Percentiles rank a stretch among this genome's conserved stretches.
Conservation (phyloP, 2,329 filamentous ascomycete species). For the Davidsoniella eucalypti region DNA sequence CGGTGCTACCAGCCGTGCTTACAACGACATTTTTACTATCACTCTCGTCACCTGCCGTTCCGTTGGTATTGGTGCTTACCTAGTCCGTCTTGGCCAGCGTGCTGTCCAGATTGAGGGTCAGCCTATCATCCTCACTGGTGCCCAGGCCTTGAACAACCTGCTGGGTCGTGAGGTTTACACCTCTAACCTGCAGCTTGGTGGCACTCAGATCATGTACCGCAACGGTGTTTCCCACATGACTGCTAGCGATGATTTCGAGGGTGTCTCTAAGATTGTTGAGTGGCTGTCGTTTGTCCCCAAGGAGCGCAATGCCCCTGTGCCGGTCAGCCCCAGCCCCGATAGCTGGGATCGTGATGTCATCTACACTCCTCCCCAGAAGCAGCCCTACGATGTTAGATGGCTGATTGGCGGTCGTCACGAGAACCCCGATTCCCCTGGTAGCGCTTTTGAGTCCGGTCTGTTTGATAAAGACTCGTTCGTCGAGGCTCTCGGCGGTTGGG, state of each 20-base stretch:
- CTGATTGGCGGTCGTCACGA: constrained; percentile 63
- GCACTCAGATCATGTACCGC: constrained; percentile 99
- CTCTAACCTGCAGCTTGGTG: constrained; percentile 95
- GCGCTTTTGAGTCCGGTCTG: constrained; percentile 63
- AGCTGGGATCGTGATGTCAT: constrained; percentile 84
- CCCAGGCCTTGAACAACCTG: constrained; percentile 93
- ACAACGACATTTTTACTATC: constrained; percentile 97
- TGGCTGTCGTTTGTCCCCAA: constrained; percentile 97
- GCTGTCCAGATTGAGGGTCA: constrained; percentile 98
- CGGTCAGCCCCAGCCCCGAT: constrained; percentile 75
- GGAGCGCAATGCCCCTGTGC: constrained; percentile 81
- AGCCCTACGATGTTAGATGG: constrained; percentile 84
- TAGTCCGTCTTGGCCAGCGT: constrained; percentile 94
- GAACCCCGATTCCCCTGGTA: constrained; percentile 46
- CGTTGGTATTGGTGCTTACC: constrained; percentile 97
- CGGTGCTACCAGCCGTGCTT: constrained; percentile 88
- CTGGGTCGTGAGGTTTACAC: constrained; percentile 97
- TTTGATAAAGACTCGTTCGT: constrained; percentile 97
- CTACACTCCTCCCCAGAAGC: constrained; percentile 67
- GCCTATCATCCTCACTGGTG: constrained; percentile 96
- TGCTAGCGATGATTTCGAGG: constrained; percentile 91
- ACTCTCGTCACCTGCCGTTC: constrained; percentile 96
- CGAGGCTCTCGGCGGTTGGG: constrained; percentile 92
- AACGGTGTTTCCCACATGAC: constrained; percentile 99
- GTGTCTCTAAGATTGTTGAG: constrained; percentile 92